Conservation (phyloP, 2,329 filamentous ascomycete genomes). For the Raffaelea arxii region DNA sequence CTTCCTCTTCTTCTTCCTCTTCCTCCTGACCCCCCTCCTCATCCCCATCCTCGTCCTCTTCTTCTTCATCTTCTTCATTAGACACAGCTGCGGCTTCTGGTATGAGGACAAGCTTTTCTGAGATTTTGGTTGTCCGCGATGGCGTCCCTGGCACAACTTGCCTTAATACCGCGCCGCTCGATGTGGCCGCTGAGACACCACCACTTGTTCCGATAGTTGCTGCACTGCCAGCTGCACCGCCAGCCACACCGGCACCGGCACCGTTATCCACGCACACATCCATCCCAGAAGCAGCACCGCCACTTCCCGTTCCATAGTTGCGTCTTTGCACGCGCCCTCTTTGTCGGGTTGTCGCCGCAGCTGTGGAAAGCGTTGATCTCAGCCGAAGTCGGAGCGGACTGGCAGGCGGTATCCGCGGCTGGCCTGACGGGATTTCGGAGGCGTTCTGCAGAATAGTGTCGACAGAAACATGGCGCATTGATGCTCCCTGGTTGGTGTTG, state of each 20-base stretch:
- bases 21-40: too few relatives aligned
- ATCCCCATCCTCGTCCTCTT: too few relatives aligned
- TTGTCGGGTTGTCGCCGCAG: conserved; percentile 5
- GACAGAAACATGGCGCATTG: conserved; percentile 74
- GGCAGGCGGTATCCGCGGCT: conserved; percentile 63
- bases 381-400: conserved; percentile 34
- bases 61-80: conserved; percentile 45
- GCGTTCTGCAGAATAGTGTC: conserved; percentile 93
- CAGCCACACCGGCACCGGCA: background rate
- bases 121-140: conserved; percentile 83
- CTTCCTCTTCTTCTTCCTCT: conserved; percentile 49
- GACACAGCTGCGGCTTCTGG: conserved; percentile 59
- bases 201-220: conserved; percentile 8
- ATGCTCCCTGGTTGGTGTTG: conserved; percentile 17
- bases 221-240: conserved; percentile 21
- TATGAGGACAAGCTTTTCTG: conserved; percentile 90
- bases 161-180: too few relatives aligned
- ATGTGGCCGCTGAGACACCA: conserved; percentile 2
- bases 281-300: background rate
- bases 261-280: background rate
- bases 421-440: conserved; percentile 89
- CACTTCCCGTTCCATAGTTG: conserved; percentile 27
- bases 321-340: conserved; percentile 7
- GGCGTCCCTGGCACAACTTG: conserved; percentile 60
- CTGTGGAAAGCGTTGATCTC: conserved; percentile 1